Base-by-base conservation (phyloP, 352 stramenopile genomes). In the Pythium aphanidermatum region DNA sequence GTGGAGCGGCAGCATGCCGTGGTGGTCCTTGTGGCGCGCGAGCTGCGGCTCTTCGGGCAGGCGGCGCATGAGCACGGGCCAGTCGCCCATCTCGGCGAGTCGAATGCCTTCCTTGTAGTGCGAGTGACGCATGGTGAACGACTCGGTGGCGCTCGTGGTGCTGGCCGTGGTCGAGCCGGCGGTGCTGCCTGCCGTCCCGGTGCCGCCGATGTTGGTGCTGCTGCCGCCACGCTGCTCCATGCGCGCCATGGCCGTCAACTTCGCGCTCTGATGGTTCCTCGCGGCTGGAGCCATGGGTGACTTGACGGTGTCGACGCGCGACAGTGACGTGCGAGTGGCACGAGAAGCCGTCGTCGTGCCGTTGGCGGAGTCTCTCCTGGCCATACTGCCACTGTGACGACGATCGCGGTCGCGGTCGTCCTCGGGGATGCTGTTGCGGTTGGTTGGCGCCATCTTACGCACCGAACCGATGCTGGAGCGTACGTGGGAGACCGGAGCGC, bases 81-180 rank as follows among this genome's bases (percentile, higher is more conserved):
- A 92, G 29, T 89, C 75, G 42, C 80, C 80, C 71, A 89, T 86
- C 54, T 92, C 80, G 7, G 77, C 80, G 9, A 91, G 61, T 2
- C 78, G 74, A 23, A 91, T 89, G 31, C 75, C 81, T 42, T 90
- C 75, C 52, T 90, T 89, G 65, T 74, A 88, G 53, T 88, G 75
- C 58, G 75, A 61, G 32, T 44, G 37, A 34, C 53, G 53, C 19
- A 48, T 36, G 54, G 4, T 67, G 67, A 17, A 61, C 70, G 28
- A 55, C 72, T 32, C 56, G 58, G 48, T 68, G 16, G 66, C 65
- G 1, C 48, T 58, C 63, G 35, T 38, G 66, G 50, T 20, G 21
- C 11, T 46, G 6, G 16, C 20, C 19, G 45, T 36, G 54, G 4
- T 67, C 64, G n/a, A 61, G 68, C 25, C 55, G 70, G 34, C 56